Base-by-base conservation (phyloP, 2,329 filamentous ascomycete genomes). In the Xylaria sp. region DNA sequence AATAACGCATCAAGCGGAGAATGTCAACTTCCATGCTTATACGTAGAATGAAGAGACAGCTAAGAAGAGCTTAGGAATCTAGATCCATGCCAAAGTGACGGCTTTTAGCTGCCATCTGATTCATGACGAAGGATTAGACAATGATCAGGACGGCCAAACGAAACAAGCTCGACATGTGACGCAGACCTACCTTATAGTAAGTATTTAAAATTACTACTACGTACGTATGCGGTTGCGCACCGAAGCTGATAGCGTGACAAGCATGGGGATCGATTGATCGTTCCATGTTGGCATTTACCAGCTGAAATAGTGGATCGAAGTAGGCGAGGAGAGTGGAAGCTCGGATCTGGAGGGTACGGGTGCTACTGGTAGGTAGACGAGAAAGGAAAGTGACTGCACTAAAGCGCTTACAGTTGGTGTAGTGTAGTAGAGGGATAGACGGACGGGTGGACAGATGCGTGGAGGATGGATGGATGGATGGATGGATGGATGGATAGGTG, bases 141-240 rank as follows among this genome's bases (percentile, higher is more conserved):
- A 64, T 54, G n/a, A 37, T 32, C 60, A 27, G 53, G 47, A 64
- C 44, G 48, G 47, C 21, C 35, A 60, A 68, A 68, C 61, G 55
- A 67, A 65, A 61, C 55, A 57, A 51, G 23, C 54, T 53, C 32
- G n/a, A 60, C 62, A 61, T 69, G 66, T 65, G 66, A 65, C 58
- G 58, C 66, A 62, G 23, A 32, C 25, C 21, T 47, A 51, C 51
- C 25, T 54, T n/a, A n/a, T n/a, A n/a, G n/a, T 23, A 40, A 37
- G 54, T 60, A 68, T 60, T 55, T 47, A 18, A 35, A 48, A 53
- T 54, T 63, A 37, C n/a, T n/a, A n/a, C n/a, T n/a, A n/a, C n/a
- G n/a, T n/a, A n/a, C n/a, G n/a, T n/a, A n/a, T n/a, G 23, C 54
- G 35, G 25, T 29, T 37, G 57, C 32, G 50, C 48, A 55, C 44